Conservation (phyloP, 768 basidiomycete genomes). For the Lentinula aciculospora region DNA sequence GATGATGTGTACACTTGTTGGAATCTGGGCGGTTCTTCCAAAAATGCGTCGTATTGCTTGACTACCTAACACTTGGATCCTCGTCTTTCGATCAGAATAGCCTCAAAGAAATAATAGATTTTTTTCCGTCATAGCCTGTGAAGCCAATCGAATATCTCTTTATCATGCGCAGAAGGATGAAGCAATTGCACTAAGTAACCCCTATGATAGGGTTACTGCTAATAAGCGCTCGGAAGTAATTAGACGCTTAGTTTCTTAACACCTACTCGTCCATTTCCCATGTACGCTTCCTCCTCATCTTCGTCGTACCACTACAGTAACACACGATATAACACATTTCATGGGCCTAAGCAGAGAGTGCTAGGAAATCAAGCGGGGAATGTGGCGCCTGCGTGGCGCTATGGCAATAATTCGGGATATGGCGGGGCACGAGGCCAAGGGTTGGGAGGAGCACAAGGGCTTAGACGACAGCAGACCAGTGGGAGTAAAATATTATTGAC, state of each 20-base stretch:
- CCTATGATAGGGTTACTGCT: too few species aligned
- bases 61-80: too few species aligned
- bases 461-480: constrained; percentile 15
- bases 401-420: too few species aligned
- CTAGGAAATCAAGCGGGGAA: constrained; percentile 52
- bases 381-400: constrained; percentile 59
- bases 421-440: constrained; percentile 8
- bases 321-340: constrained; percentile 39
- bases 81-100: too few species aligned
- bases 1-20: constrained; percentile 18
- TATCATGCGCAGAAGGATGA: too few species aligned
- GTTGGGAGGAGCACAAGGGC: constrained; percentile 25
- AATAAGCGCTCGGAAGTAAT: too few species aligned
- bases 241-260: too few species aligned
- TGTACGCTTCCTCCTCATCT: neutral
- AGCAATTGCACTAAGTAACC: too few species aligned
- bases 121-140: too few species aligned
- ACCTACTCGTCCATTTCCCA: neutral
- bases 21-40: constrained; percentile 19
- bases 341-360: constrained; percentile 48
- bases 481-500: constrained; percentile 70
- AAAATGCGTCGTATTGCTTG: constrained; percentile 2
- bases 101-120: too few species aligned
- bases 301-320: neutral
- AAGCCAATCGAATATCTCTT: too few species aligned